Percentiles rank a stretch among this genome's conserved stretches.
phyloP scores from a whole-genome alignment of 106 monocot species.

The Cymbidium sinense region DNA sequence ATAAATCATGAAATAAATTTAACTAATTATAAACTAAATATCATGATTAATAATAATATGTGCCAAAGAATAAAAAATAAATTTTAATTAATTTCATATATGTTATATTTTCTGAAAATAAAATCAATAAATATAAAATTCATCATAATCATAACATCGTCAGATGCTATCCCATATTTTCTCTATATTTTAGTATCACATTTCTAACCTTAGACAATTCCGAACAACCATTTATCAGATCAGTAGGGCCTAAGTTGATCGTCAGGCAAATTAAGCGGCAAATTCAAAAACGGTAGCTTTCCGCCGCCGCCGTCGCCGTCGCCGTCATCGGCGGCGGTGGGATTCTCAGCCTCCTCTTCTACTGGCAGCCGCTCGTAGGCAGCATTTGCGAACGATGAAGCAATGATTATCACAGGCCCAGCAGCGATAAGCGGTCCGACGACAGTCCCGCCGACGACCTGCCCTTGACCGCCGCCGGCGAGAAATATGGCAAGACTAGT shows the following conservation, averaged over 20 bases:
- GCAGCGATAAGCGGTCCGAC: conserved; percentile 50
- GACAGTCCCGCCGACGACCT: conserved; percentile 49
- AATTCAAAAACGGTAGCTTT: conserved; percentile 24
- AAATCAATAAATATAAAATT: no score
- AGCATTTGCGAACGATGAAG: conserved; percentile 54
- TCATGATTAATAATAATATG: no score
- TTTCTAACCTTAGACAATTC: no score
- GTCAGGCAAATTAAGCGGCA: conserved; percentile 6
- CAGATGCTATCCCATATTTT: no score
- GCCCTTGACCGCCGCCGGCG: background rate
- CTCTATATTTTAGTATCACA: no score
- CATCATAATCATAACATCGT: no score
- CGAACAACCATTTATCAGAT: background rate
- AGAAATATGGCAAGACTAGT: background rate
- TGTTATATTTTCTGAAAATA: no score
- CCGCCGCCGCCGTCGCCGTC: conserved; percentile 16
- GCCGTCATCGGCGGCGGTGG: background rate
- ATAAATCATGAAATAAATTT: no score
- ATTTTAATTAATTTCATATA: no score
- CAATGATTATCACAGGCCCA: conserved; percentile 35
- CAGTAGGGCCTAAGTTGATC: background rate
- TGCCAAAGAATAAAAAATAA: no score
- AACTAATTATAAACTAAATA: no score
- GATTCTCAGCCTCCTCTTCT: conserved; percentile 31
- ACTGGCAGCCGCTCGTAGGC: conserved; percentile 57